Conservation (phyloP, 1,284 basidiomycete species). For the Microbotryum violaceum region DNA sequence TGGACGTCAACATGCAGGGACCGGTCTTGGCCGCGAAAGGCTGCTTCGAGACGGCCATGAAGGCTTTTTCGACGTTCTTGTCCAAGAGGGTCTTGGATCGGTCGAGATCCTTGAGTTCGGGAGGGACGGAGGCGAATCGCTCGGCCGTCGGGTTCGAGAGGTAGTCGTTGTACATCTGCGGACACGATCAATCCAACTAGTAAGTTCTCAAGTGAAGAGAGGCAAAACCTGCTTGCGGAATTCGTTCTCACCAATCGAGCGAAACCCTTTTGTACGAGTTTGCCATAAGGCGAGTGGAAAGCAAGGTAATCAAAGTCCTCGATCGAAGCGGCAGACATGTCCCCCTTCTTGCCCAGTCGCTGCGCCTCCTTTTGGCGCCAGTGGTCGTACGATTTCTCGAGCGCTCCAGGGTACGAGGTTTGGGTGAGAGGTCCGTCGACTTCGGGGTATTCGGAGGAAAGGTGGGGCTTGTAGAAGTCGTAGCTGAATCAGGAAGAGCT, state of each 20-base stretch:
- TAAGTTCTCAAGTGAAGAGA: neutral
- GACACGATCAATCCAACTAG: too few species aligned
- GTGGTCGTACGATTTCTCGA: constrained; percentile 80
- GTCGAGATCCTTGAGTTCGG: constrained; percentile 61
- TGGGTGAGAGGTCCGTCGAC: constrained; percentile 97
- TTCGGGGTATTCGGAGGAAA: constrained; percentile 87
- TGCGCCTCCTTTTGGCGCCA: constrained; percentile 70
- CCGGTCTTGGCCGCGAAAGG: constrained; percentile 65
- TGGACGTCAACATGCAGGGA: constrained; percentile 70
- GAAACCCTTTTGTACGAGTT: constrained; percentile 95
- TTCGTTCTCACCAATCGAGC: constrained; percentile 59
- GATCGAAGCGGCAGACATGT: constrained; percentile 31
- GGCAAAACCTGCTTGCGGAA: neutral
- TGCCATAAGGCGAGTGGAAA: constrained; percentile 76
- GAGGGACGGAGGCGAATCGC: constrained; percentile 64
- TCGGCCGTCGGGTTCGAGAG: constrained; percentile 64
- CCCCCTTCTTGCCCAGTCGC: constrained; percentile 36
- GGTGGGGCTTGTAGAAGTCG: constrained; percentile 95
- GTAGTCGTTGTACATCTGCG: constrained; percentile 78
- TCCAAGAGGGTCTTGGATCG: constrained; percentile 72
- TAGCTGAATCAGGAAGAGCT: constrained; percentile 5
- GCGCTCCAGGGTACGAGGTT: constrained; percentile 86
- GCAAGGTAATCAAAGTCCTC: constrained; percentile 44
- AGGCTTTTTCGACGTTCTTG: constrained; percentile 93
- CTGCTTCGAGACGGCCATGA: constrained; percentile 64